These are phyloP conservation scores for Trichophyton equinum DNA, from an alignment of 2,329 filamentous ascomycete species.

Conservation along the genomic window DNA sequence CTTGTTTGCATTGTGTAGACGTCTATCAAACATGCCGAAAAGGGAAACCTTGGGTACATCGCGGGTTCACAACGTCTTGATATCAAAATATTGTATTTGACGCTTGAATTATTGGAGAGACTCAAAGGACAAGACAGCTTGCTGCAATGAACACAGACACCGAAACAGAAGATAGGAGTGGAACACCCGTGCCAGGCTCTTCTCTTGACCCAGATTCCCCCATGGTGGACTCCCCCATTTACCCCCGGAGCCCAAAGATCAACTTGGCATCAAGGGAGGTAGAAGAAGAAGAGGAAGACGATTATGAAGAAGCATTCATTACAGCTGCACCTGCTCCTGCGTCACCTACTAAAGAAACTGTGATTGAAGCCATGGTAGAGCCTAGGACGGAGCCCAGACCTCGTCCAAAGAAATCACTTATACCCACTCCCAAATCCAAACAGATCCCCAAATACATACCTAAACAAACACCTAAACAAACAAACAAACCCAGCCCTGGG, in stretches of 20 bases:
- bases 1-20: neutral
- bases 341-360: neutral
- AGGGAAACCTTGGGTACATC: neutral
- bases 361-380: neutral
- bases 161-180: neutral
- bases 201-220: neutral
- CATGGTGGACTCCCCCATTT: neutral
- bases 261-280: neutral
- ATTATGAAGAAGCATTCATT: neutral
- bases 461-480: neutral
- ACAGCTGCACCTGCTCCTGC: too few species aligned
- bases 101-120: too few species aligned
- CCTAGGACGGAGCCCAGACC: neutral
- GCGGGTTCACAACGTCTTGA: too few species aligned
- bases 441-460: neutral
- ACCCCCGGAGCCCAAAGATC: neutral
- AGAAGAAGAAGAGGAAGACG: neutral
- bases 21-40: neutral
- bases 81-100: too few species aligned
- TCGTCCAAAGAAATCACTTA: neutral
- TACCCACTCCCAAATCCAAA: neutral
- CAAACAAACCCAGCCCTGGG: neutral
- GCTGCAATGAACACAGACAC: neutral
- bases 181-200: neutral
- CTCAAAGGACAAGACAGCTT: neutral